phyloP scores from a whole-genome alignment of 75 land plant genomes.

The Isoetes taiwanensis region DNA sequence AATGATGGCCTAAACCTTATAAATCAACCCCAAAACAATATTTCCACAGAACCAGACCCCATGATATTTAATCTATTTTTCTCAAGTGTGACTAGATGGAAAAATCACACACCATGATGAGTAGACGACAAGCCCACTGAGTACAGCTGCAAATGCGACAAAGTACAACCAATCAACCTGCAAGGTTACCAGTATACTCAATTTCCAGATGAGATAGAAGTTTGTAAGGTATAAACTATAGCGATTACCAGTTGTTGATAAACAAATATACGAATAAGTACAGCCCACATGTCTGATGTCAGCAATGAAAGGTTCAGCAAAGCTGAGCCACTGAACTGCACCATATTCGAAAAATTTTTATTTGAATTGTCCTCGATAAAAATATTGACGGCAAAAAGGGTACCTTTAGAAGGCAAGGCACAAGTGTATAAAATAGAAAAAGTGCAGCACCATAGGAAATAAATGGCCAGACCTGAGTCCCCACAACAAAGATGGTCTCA shows the following conservation, averaged over 20 bases:
- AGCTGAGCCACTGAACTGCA: slow-evolving; percentile 76
- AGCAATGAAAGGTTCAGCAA: slow-evolving; percentile 83
- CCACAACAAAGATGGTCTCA: too few relatives aligned
- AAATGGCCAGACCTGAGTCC: slow-evolving; percentile 74
- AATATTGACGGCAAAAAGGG: background rate
- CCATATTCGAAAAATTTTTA: background rate
- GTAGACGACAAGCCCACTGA: slow-evolving; percentile 64
- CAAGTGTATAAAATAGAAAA: slow-evolving; percentile 64
- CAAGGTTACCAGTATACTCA: too few relatives aligned
- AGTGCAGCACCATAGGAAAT: slow-evolving; percentile 54
- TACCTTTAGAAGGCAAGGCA: slow-evolving; percentile 70
- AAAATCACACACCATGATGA: too few relatives aligned
- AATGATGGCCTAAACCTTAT: too few relatives aligned
- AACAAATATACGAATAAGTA: slow-evolving; percentile 68
- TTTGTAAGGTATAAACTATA: too few relatives aligned
- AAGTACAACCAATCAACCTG: slow-evolving; percentile 94
- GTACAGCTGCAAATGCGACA: slow-evolving; percentile 63
- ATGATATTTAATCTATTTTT: too few relatives aligned
- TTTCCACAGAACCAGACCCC: too few relatives aligned
- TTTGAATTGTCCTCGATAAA: background rate
- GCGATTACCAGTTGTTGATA: slow-evolving; percentile 85
- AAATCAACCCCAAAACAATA: too few relatives aligned
- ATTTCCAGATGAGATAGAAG: too few relatives aligned
- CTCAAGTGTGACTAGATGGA: too few relatives aligned
- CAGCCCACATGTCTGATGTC: slow-evolving; percentile 99